Evolutionary conservation across 1,284 basidiomycete species (phyloP).

Genomic region (Mycosarcoma maydis): DNA sequence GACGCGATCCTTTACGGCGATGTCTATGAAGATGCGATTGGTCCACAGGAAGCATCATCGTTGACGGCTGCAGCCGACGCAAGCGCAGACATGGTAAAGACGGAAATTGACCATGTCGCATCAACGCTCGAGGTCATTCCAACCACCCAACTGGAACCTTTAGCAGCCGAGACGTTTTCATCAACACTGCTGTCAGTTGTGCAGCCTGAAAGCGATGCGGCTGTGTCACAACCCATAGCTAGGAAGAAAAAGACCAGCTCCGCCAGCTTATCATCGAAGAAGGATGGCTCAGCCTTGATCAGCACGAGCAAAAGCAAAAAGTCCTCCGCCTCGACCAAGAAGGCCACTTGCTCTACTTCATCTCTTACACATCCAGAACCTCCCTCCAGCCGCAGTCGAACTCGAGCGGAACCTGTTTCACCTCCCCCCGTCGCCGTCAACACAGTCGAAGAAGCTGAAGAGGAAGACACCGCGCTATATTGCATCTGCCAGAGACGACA

Average conservation of each 20-base stretch:
- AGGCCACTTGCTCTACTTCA: slow-evolving; percentile 2
- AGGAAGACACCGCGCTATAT: slow-evolving; percentile 45
- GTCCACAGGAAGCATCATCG: not conserved
- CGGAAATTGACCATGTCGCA: not conserved
- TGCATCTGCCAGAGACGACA: slow-evolving; percentile 48
- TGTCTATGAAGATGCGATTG: too few species aligned
- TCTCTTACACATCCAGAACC: not conserved
- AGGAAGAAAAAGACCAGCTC: slow-evolving; percentile 30
- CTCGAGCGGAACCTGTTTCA: slow-evolving; percentile 3
- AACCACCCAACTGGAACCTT: slow-evolving; percentile 4
- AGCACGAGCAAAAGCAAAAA: slow-evolving; percentile 17
- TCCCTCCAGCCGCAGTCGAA: slow-evolving; percentile 4
- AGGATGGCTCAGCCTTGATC: slow-evolving; percentile 5
- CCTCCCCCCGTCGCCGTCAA: not conserved
- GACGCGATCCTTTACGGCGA: not conserved
- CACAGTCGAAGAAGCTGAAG: slow-evolving; percentile 19
- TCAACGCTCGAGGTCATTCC: not conserved
- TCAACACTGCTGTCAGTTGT: not conserved
- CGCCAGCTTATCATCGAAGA: slow-evolving; percentile 3
- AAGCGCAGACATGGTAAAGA: not conserved
- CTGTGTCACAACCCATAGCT: not conserved
- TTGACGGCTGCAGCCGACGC: not conserved
- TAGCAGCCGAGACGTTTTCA: not conserved
- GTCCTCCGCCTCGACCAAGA: slow-evolving; percentile 9
- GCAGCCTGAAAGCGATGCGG: not conserved